These are phyloP conservation scores for Cryptococcus wingfieldii DNA, from an alignment of 1,284 basidiomycete species.

Conservation along the genomic window DNA sequence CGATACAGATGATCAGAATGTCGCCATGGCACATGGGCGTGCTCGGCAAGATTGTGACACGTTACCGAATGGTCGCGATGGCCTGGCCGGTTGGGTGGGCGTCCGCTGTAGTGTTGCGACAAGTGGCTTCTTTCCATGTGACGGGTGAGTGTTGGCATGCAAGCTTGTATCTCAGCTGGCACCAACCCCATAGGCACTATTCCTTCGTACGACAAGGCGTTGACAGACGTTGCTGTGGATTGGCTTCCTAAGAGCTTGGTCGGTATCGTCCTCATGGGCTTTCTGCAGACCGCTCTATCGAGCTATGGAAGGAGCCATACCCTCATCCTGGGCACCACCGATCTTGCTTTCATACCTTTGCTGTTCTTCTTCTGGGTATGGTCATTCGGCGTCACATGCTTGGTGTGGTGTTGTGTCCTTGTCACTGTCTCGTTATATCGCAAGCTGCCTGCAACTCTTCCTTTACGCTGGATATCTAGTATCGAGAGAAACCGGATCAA, in stretches of 20 bases:
- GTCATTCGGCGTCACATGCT: conserved; percentile 11
- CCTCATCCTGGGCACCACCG: conserved; percentile 10
- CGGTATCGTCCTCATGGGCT: background rate
- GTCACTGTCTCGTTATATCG: background rate
- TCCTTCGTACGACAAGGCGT: background rate
- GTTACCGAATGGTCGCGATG: conserved; percentile 67
- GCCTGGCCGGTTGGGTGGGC: conserved; percentile 68
- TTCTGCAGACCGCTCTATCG: background rate
- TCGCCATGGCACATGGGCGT: conserved; percentile 64
- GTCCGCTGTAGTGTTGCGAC: conserved; percentile 26
- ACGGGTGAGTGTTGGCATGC: conserved; percentile 9
- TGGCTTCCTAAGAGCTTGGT: background rate
- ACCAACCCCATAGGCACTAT: background rate
- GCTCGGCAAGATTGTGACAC: conserved; percentile 61
- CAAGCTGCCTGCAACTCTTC: too few species aligned
- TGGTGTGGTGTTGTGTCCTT: background rate
- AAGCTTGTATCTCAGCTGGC: background rate
- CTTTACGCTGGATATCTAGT: too few species aligned
- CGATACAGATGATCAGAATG: conserved; percentile 53
- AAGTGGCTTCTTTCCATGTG: conserved; percentile 2
- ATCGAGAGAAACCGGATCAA: too few species aligned
- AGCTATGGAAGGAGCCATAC: background rate
- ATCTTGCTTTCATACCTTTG: conserved; percentile 9
- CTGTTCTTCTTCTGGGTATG: conserved; percentile 8
- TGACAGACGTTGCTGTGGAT: background rate